Base-by-base conservation (phyloP, 257 asterid genomes). In the Primulina huaijiensis region DNA sequence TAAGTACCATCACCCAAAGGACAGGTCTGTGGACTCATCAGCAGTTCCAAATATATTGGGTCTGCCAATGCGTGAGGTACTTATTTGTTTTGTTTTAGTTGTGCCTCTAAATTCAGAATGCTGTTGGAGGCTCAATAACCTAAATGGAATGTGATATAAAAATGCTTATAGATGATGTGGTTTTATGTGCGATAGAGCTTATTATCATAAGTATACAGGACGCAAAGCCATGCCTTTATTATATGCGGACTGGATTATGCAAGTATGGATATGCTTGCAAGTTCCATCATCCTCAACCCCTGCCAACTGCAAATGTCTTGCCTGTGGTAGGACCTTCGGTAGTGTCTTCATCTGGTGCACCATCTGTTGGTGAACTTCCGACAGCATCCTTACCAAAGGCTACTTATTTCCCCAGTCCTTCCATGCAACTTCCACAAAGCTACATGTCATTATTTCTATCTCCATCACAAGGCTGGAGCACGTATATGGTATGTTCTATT, bases 11-110 rank as follows among this genome's bases (percentile, higher is more conserved):
- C 95, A 88, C 66, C 95, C 95, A 8, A 86, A 78, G 82, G 79
- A 84, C 43, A 78, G 81, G 80, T 81, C 33, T 59, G 65, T 70
- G n/a, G 88, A 72, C 66, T 69, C 70, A 17, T 70, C 69, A 40
- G 78, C 74, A 60, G 20, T 72, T 46, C 65, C 83, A 78, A 88
- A 88, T 71, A 60, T 74, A 20, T 64, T 83, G 75, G 95, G 95
- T 73, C 80, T 88, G 20, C 95, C 95, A 55, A 82, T 88, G 86
- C 92, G 95, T 31, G 82, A 86, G 95, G 95, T 86, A 73, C 78
- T 68, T 71, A 75, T 72, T 72, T 46, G 25, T 23, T 23, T 23
- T 23, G 25, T 67, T 68, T 66, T 52, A n/a, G 46, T 66, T 56
- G 53, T 56, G 64, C 60, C 27, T 37, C 35, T 61, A 33, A 59